phyloP scores from a whole-genome alignment of 805 yeast genomes.

The Myxozyma mucilagina region DNA sequence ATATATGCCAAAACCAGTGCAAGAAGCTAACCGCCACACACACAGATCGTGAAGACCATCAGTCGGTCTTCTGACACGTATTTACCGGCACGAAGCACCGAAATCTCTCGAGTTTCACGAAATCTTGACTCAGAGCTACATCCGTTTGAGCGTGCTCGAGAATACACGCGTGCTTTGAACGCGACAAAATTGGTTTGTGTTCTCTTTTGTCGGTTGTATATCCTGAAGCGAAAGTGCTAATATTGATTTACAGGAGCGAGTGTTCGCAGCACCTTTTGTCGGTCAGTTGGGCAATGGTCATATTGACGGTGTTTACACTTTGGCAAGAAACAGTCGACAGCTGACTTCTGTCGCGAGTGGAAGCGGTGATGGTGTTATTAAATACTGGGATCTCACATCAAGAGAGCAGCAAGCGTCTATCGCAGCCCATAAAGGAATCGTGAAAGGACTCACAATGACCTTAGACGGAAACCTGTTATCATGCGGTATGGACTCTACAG shows the following conservation, averaged over 20 bases:
- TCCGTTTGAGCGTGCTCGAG: constrained; percentile 96
- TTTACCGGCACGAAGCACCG: constrained; percentile 88
- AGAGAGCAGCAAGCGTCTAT: constrained; percentile 73
- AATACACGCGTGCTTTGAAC: constrained; percentile 88
- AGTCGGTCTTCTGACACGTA: constrained; percentile 88
- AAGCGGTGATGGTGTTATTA: constrained; percentile 91
- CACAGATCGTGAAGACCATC: constrained; percentile 61
- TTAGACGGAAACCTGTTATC: constrained; percentile 66
- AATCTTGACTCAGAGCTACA: constrained; percentile 92
- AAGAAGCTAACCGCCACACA: background rate
- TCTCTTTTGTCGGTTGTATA: background rate
- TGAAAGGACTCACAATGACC: constrained; percentile 78
- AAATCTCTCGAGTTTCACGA: constrained; percentile 82
- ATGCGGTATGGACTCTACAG: constrained; percentile 87
- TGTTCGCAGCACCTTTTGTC: constrained; percentile 96
- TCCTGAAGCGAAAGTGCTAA: background rate
- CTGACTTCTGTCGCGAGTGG: constrained; percentile 84
- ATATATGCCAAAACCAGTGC: too few relatives aligned
- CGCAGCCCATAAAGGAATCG: constrained; percentile 88
- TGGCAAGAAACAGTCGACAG: constrained; percentile 73
- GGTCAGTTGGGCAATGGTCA: constrained; percentile 96
- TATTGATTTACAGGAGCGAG: constrained; percentile 50
- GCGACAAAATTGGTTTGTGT: constrained; percentile 77
- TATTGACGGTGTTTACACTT: constrained; percentile 85
- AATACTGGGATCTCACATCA: constrained; percentile 87